Base-by-base conservation (phyloP, 2,329 filamentous ascomycete species). In the Dactylellina drechsleri region DNA sequence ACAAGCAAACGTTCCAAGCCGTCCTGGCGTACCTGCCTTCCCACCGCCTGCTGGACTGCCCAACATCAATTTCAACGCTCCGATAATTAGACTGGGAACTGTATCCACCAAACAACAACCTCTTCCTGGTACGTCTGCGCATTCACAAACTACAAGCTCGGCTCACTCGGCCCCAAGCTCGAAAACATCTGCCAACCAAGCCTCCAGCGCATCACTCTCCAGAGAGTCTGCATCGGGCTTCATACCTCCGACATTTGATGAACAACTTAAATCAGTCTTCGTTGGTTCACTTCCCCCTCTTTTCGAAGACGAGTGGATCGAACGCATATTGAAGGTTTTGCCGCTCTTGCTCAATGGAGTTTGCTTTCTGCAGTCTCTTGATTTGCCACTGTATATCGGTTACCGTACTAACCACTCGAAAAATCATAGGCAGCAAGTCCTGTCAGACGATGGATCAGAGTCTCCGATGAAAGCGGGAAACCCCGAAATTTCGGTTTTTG, bases 51-150 rank as follows among this genome's bases (percentile, higher is more conserved):
- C 91, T 59, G 97, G 95, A 81, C 92, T 97, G 87, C 93, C 94
- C 60, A 96, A 96, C 82, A 97, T 99, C 85, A 97, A 99, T 84
- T 97, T 98, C 85, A 96, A 92, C 80, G 95, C 95, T 41, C 93
- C 94, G 67, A 93, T 98, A 74, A 98, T 99, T 80, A 91, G 95
- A 66, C 87, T 99, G 53, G 95, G 94, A 49, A 94, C 93, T 0
- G 87, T 90, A 2, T 87, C 88, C 1, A 83, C 87, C n/a, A 92
- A 92, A 80, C 85, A 89, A 26, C 72, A 66, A 28, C 52, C 72
- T 7, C 18, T 61, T 12, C 54, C 72, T 10, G 47, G 57, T 41
- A 41, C 43, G 28, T 36, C 49, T 20, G 45, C 72, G 18, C 65
- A 76, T 10, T 59, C 66, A 16, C 66, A 66, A 41, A 36, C 65